A percentile compares a stretch with the other conserved stretches of the same genome.
These are phyloP conservation scores for Aspergillus coremiiformis DNA, from an alignment of 495 filamentous ascomycete genomes.

Conservation along the genomic window DNA sequence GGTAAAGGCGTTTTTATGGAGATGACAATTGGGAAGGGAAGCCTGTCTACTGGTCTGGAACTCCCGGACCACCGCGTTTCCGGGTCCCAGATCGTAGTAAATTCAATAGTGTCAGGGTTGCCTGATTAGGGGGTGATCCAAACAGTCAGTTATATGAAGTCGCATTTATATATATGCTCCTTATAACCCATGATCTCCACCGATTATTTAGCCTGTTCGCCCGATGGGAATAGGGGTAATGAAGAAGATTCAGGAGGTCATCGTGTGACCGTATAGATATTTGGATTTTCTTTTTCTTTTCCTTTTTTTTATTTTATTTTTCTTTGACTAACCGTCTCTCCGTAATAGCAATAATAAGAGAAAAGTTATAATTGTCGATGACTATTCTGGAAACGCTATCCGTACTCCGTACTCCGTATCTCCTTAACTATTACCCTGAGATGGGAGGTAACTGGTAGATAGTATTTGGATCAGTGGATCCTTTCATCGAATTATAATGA, in stretches of 20 bases:
- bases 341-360: too few relatives aligned
- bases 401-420: too few relatives aligned
- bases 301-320: not conserved
- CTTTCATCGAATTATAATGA: not conserved
- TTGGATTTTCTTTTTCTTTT: not conserved
- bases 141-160: not conserved
- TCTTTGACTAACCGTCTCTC: too few relatives aligned
- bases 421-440: constrained; percentile 3
- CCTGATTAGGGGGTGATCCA: not conserved
- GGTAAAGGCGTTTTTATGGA: not conserved
- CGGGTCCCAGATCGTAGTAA: not conserved
- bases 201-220: not conserved
- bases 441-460: too few relatives aligned
- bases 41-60: too few relatives aligned
- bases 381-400: not conserved
- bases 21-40: not conserved
- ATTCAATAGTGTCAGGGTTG: not conserved
- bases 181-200: not conserved
- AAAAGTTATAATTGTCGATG: too few relatives aligned
- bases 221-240: constrained; percentile 8
- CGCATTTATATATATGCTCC: not conserved
- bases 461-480: constrained; percentile 3
- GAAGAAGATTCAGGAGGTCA: constrained; percentile 10
- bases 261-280: too few relatives aligned
- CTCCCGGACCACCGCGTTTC: too few relatives aligned